Evolutionary conservation across 495 filamentous ascomycete species (phyloP).

Genomic region (Penicillium ochrochloron): DNA sequence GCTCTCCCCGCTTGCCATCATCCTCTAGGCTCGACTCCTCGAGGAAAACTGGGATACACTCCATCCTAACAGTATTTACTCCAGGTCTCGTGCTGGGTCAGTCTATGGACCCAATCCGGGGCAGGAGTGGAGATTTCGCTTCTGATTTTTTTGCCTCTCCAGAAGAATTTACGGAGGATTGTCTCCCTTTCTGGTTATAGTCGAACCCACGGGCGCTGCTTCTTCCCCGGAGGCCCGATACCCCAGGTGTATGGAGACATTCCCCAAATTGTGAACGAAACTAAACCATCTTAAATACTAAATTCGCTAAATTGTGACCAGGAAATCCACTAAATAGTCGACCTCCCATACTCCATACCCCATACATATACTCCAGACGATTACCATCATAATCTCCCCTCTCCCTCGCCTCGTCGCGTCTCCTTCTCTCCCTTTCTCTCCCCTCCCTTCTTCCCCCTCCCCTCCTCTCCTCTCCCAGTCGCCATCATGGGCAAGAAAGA

Average conservation of each 20-base stretch:
- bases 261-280: neutral
- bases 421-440: neutral
- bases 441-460: neutral
- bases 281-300: neutral
- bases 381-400: neutral
- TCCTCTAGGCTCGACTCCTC: too few species aligned
- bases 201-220: conserved; percentile 1
- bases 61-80: neutral
- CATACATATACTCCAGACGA: neutral
- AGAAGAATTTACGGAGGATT: neutral
- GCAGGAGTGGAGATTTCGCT: neutral
- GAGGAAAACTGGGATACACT: neutral
- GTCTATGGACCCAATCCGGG: neutral
- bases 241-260: neutral
- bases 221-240: conserved; percentile 12
- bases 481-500: conserved; percentile 32
- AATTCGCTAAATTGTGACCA: neutral
- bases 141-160: neutral
- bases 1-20: neutral
- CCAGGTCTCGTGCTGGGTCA: conserved; percentile 4
- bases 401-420: neutral
- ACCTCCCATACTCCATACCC: neutral
- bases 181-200: conserved; percentile 7
- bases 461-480: neutral
- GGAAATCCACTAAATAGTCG: neutral